Percentiles rank a stretch among this genome's conserved stretches.
These are phyloP conservation scores for Coemansia sp. DNA, from an alignment of 192 early-diverging fungal genomes.

Conservation along the genomic window DNA sequence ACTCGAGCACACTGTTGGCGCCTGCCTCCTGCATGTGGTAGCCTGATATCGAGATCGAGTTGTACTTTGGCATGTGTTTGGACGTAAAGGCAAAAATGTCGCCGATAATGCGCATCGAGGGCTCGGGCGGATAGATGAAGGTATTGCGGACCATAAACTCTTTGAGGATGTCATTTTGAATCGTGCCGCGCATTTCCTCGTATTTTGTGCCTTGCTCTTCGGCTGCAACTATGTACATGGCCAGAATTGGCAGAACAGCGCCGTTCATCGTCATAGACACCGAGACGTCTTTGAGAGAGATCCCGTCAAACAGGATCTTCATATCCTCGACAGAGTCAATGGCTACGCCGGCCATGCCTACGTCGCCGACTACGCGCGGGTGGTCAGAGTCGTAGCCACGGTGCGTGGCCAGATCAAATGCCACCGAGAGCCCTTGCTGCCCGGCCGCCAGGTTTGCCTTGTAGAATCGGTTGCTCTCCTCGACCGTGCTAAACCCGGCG, in stretches of 20 bases:
- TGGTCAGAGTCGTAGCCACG: conserved; percentile 90
- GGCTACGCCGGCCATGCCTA: conserved; percentile 91
- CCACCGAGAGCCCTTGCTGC: conserved; percentile 83
- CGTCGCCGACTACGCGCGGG: conserved; percentile 83
- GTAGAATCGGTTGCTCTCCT: conserved; percentile 87
- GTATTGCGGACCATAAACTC: conserved; percentile 95
- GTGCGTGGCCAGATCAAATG: conserved; percentile 89
- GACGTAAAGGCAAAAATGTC: conserved; percentile 90
- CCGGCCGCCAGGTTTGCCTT: conserved; percentile 82
- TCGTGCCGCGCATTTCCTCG: conserved; percentile 78
- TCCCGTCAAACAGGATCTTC: conserved; percentile 88
- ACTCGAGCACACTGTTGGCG: conserved; percentile 81
- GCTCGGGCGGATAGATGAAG: conserved; percentile 90
- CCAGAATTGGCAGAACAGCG: conserved; percentile 85
- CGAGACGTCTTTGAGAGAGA: conserved; percentile 85
- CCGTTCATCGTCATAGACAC: conserved; percentile 97
- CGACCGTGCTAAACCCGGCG: conserved; percentile 90
- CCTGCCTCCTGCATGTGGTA: conserved; percentile 94
- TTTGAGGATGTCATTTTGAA: conserved; percentile 92
- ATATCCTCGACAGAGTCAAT: conserved; percentile 92
- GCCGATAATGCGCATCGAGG: conserved; percentile 86
- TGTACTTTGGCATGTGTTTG: conserved; percentile 88
- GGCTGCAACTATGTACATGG: conserved; percentile 87
- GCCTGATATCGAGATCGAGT: conserved; percentile 93
- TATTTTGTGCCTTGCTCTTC: conserved; percentile 82